phyloP scores from a whole-genome alignment of 192 early-diverging fungal genomes.

The Funneliformis geosporum region DNA sequence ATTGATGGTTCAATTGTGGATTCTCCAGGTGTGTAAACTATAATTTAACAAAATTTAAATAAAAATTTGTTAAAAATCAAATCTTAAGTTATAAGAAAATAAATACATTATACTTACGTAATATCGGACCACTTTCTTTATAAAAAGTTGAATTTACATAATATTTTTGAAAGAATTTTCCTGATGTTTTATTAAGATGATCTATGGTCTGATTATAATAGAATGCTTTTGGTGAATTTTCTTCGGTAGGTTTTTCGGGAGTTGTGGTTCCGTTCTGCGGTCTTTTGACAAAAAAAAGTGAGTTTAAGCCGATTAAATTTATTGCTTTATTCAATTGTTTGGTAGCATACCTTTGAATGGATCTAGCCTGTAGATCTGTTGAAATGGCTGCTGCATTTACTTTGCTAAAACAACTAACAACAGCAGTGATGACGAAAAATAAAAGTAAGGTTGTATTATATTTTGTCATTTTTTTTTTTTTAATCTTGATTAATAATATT shows the following conservation, averaged over 20 bases:
- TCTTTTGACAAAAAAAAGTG: not conserved
- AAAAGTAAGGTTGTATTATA: not conserved
- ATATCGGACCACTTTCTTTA: constrained; percentile 25
- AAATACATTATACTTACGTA: not conserved
- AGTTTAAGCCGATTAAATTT: not conserved
- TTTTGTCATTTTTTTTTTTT: not conserved
- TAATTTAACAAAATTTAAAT: not conserved
- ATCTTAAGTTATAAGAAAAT: not conserved
- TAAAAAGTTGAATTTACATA: constrained; percentile 31
- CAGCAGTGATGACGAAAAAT: not conserved
- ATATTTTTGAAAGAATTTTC: constrained; percentile 10
- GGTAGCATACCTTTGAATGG: not conserved
- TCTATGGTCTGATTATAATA: constrained; percentile 26
- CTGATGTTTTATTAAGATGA: constrained; percentile 6
- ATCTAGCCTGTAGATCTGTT: not conserved
- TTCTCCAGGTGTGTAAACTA: constrained; percentile 23
- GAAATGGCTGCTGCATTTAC: not conserved
- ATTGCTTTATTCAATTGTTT: not conserved
- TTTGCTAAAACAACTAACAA: not conserved
- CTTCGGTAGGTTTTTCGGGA: not conserved
- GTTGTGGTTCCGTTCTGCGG: not conserved
- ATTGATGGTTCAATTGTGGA: not conserved
- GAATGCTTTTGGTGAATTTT: not conserved
- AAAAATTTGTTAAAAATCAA: not conserved
- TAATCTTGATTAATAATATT: too few species aligned